phyloP scores from a whole-genome alignment of 176 grass and related monocot species.

The Rhynchospora breviuscula region DNA sequence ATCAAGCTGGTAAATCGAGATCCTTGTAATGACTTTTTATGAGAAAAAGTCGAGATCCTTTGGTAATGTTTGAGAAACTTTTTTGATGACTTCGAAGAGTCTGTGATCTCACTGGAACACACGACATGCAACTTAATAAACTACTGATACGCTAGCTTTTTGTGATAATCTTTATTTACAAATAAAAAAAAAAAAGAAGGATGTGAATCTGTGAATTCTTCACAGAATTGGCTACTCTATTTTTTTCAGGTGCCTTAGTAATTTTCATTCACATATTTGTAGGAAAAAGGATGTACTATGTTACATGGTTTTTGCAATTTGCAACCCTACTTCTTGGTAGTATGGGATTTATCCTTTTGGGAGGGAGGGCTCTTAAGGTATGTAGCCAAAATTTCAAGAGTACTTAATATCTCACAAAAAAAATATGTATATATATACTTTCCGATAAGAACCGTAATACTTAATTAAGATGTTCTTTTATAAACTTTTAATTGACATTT shows the following conservation, averaged over 20 bases:
- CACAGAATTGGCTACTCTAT: not conserved
- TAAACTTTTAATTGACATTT: not conserved
- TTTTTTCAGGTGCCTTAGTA: not conserved
- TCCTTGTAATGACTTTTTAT: too few relatives aligned
- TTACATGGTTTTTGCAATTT: conserved; percentile 81
- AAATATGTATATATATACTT: not conserved
- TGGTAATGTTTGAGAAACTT: too few relatives aligned
- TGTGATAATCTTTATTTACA: too few relatives aligned
- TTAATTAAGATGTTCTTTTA: not conserved
- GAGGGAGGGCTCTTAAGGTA: conserved; percentile 80
- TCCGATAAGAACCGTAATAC: not conserved
- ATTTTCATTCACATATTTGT: not conserved
- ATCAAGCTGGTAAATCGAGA: not conserved
- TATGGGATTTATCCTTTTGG: conserved; percentile 80
- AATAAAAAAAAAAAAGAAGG: too few relatives aligned
- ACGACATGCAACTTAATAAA: too few relatives aligned
- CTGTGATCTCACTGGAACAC: too few relatives aligned
- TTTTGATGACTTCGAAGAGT: too few relatives aligned
- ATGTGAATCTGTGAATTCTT: not conserved
- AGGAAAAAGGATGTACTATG: conserved; percentile 72
- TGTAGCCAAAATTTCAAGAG: not conserved
- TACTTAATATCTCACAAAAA: not conserved
- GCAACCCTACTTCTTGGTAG: conserved; percentile 55
- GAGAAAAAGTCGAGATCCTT: too few relatives aligned
- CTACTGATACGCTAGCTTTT: too few relatives aligned